A percentile compares a stretch with the other conserved stretches of the same genome.
phyloP scores from a whole-genome alignment of 495 filamentous ascomycete genomes.

The Elaphomyces granulatus region DNA sequence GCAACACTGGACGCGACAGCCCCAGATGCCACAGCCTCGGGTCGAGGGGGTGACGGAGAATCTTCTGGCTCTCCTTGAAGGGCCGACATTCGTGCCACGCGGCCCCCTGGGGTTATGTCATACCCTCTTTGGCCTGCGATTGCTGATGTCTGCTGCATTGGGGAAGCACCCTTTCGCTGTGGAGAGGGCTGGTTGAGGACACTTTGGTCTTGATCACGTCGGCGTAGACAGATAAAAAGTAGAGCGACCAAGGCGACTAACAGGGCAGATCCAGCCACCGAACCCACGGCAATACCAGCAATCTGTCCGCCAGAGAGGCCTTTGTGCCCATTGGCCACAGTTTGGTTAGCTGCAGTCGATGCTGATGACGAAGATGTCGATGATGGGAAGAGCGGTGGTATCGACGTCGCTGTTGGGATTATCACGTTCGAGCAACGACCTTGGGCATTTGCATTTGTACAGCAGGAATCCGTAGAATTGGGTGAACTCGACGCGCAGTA shows the following conservation, averaged over 20 bases:
- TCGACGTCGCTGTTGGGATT: constrained; percentile 57
- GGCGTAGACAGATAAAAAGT: constrained; percentile 43
- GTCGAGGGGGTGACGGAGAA: constrained; percentile 39
- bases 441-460: constrained; percentile 62
- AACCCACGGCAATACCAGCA: constrained; percentile 79
- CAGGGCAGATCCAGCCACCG: constrained; percentile 55
- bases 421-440: constrained; percentile 54
- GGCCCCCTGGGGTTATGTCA: constrained; percentile 67
- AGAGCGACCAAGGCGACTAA: constrained; percentile 47
- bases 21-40: constrained; percentile 14
- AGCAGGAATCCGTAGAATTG: constrained; percentile 93
- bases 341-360: constrained; percentile 8
- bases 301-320: constrained; percentile 72
- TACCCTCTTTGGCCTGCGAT: constrained; percentile 40
- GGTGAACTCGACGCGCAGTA: constrained; percentile 71
- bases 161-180: constrained; percentile 39
- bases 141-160: constrained; percentile 34
- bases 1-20: constrained; percentile 22
- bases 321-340: too few species aligned
- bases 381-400: constrained; percentile 45
- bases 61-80: constrained; percentile 56
- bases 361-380: constrained; percentile 30
- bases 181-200: constrained; percentile 82
- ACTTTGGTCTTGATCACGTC: constrained; percentile 43
- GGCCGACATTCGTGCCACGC: constrained; percentile 92